These are phyloP conservation scores for Malus hybrid DNA, from an alignment of 331 rosid genomes.

Conservation along the genomic window DNA sequence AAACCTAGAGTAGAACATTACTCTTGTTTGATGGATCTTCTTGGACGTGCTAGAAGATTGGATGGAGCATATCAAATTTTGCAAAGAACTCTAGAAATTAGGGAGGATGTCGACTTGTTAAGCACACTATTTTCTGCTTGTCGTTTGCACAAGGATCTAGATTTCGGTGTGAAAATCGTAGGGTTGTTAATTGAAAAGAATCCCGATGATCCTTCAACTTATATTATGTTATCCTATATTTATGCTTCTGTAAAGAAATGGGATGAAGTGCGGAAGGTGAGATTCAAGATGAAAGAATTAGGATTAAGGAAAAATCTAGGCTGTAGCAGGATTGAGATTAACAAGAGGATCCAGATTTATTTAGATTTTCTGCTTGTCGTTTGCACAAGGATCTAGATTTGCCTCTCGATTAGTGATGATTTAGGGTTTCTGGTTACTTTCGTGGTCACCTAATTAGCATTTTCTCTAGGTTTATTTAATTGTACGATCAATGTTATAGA, in stretches of 20 bases:
- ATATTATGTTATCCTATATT: slow-evolving; percentile 46
- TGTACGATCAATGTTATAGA: too few species aligned
- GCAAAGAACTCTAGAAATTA: slow-evolving; percentile 40
- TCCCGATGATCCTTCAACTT: slow-evolving; percentile 61
- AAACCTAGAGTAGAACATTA: slow-evolving; percentile 57
- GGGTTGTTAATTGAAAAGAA: slow-evolving; percentile 43
- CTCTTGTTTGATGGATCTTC: slow-evolving; percentile 73
- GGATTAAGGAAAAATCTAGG: slow-evolving; percentile 71
- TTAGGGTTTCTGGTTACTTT: too few species aligned
- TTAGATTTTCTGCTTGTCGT: too few species aligned
- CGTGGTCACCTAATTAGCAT: too few species aligned
- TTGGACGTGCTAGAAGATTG: slow-evolving; percentile 76
- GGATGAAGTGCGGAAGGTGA: slow-evolving; percentile 54
- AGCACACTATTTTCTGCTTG: slow-evolving; percentile 70
- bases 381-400: too few species aligned
- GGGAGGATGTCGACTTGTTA: slow-evolving; percentile 41
- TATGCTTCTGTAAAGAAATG: slow-evolving; percentile 60
- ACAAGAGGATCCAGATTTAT: slow-evolving; percentile 31
- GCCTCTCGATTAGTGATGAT: too few species aligned
- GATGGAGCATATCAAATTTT: slow-evolving; percentile 62
- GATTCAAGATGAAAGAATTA: slow-evolving; percentile 61
- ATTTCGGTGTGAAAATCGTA: slow-evolving; percentile 54
- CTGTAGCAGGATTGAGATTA: slow-evolving; percentile 78
- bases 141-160: slow-evolving; percentile 42
- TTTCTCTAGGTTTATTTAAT: too few species aligned